Evolutionary conservation across 768 basidiomycete species (phyloP).

Genomic region (Scleroderma citrinum): DNA sequence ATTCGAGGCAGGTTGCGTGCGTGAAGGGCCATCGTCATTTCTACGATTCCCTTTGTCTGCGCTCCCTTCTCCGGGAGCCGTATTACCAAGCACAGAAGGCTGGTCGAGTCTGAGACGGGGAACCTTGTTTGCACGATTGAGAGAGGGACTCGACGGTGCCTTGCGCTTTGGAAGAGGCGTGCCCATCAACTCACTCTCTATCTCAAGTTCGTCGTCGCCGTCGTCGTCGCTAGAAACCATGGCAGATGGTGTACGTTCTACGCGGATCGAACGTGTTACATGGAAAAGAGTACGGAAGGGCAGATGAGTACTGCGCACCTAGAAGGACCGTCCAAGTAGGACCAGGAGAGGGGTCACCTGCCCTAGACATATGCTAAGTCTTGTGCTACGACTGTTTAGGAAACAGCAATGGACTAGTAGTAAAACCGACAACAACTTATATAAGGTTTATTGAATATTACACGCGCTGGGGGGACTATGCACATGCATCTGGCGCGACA

Average conservation of each 20-base stretch:
- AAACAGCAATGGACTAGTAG: too few relatives aligned
- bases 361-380: not conserved
- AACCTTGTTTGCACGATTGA: slow-evolving; percentile 11
- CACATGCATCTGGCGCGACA: too few relatives aligned
- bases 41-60: not conserved
- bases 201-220: slow-evolving; percentile 16
- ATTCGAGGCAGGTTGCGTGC: slow-evolving; percentile 7
- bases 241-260: slow-evolving; percentile 18
- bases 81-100: not conserved
- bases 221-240: slow-evolving; percentile 9
- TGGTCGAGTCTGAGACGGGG: slow-evolving; percentile 12
- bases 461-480: too few relatives aligned
- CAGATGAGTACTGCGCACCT: slow-evolving; percentile 11
- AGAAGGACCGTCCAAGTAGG: slow-evolving; percentile 24
- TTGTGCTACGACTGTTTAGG: too few relatives aligned
- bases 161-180: slow-evolving; percentile 24
- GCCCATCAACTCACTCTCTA: not conserved
- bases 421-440: too few relatives aligned
- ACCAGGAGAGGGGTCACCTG: slow-evolving; percentile 15
- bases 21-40: slow-evolving; percentile 1
- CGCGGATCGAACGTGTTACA: not conserved
- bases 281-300: not conserved
- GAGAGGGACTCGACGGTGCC: slow-evolving; percentile 10
- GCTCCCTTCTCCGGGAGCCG: not conserved
- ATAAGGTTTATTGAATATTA: too few relatives aligned